A percentile compares a stretch with the other conserved stretches of the same genome.
phyloP scores from a whole-genome alignment of 1,284 basidiomycete genomes.

The Singerocomus inundabilis region DNA sequence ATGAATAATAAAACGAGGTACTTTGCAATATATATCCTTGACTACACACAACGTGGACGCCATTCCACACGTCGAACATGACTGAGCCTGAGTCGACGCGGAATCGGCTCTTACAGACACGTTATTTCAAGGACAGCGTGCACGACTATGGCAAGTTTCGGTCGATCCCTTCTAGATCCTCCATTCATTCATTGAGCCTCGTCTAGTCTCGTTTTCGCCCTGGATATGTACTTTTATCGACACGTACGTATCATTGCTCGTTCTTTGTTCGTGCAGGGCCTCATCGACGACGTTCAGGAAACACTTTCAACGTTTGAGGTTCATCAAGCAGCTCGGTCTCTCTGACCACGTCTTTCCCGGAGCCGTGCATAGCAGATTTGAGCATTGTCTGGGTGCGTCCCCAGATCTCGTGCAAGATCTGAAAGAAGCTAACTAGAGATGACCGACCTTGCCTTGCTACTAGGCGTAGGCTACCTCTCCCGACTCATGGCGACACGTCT shows the following conservation, averaged over 20 bases:
- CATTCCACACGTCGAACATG: constrained; percentile 1
- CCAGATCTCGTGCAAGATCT: background rate
- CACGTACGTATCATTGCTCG: constrained; percentile 33
- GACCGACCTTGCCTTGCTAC: constrained; percentile 25
- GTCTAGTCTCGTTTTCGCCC: constrained; percentile 37
- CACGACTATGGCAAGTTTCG: constrained; percentile 32
- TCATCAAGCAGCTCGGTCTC: constrained; percentile 76
- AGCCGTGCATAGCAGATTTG: constrained; percentile 76
- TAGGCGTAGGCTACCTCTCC: constrained; percentile 72
- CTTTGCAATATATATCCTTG: background rate
- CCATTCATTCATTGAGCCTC: background rate
- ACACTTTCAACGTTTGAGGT: constrained; percentile 71
- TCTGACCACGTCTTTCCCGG: constrained; percentile 73
- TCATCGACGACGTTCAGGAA: constrained; percentile 39
- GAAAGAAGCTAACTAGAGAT: background rate
- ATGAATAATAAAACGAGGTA: constrained; percentile 1
- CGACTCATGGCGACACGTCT: constrained; percentile 59
- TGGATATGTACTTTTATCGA: constrained; percentile 42
- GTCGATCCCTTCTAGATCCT: background rate
- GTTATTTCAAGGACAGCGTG: constrained; percentile 34
- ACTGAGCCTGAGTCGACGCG: constrained; percentile 2
- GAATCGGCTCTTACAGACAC: constrained; percentile 13
- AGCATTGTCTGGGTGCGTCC: constrained; percentile 66
- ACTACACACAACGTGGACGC: background rate
- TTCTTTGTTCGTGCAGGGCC: background rate